Conservation (phyloP, 257 asterid species). For the Solanum rostratum region DNA sequence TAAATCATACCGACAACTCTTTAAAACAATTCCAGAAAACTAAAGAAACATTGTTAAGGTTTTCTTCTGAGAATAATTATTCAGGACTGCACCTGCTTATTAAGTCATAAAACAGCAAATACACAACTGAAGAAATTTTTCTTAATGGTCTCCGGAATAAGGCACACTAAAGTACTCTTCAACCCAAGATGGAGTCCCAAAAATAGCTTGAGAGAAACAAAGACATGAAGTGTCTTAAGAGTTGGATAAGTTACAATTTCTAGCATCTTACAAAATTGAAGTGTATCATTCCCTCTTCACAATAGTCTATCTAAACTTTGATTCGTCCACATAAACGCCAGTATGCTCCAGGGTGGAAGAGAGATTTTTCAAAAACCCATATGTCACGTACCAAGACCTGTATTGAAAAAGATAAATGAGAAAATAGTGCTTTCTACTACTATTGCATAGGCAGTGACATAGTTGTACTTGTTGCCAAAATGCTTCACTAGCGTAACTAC, state of each 20-base stretch:
- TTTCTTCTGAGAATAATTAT: neutral
- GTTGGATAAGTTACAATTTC: neutral
- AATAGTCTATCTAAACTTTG: constrained; percentile 23
- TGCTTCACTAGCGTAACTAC: neutral
- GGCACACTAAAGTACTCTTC: neutral
- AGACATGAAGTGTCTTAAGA: neutral
- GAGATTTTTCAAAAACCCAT: constrained; percentile 95
- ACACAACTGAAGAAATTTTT: neutral
- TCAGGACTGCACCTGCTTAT: neutral
- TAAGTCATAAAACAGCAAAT: neutral
- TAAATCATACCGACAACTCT: neutral
- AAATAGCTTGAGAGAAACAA: neutral
- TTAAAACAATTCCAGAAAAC: neutral
- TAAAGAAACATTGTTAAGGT: neutral
- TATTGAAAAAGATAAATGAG: neutral
- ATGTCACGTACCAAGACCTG: constrained; percentile 89
- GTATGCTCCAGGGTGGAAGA: constrained; percentile 61
- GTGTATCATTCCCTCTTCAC: neutral
- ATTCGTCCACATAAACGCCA: constrained; percentile 99
- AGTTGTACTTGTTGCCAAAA: neutral
- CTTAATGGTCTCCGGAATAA: neutral
- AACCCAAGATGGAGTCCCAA: neutral
- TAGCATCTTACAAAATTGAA: neutral
- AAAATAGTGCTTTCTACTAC: neutral
- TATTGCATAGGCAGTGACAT: neutral